phyloP scores from a whole-genome alignment of 2,329 filamentous ascomycete species.

The Ophiostoma piceae region DNA sequence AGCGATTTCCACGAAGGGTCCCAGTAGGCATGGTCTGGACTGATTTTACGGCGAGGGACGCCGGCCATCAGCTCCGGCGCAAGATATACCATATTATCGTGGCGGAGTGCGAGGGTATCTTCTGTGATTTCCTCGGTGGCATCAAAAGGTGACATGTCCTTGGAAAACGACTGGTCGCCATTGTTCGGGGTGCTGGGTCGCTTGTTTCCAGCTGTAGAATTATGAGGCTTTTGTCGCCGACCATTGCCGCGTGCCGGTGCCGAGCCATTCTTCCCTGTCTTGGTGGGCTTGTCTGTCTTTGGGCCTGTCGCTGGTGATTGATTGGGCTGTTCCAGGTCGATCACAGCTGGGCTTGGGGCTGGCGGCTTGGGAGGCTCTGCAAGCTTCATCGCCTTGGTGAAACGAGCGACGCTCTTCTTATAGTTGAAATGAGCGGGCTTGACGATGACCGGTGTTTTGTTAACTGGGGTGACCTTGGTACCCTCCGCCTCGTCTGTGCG shows the following conservation, averaged over 20 bases:
- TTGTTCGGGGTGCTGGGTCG: background rate
- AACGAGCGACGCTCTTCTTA: background rate
- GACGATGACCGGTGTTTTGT: background rate
- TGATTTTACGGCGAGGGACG: slow-evolving; percentile 50
- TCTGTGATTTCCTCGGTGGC: slow-evolving; percentile 41
- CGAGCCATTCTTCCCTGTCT: background rate
- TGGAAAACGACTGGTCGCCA: background rate
- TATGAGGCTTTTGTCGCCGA: background rate
- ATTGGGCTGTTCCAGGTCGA: background rate
- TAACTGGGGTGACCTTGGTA: background rate
- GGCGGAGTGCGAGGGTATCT: slow-evolving; percentile 41
- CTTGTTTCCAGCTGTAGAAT: background rate
- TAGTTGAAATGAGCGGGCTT: background rate
- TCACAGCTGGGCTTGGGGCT: background rate
- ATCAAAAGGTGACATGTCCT: background rate
- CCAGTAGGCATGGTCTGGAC: slow-evolving; percentile 50
- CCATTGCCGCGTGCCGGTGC: background rate
- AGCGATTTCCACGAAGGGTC: slow-evolving; percentile 49
- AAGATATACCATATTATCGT: slow-evolving; percentile 47
- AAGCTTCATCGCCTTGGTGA: background rate
- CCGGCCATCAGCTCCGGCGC: slow-evolving; percentile 49
- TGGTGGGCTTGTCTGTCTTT: background rate
- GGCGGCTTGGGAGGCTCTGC: background rate
- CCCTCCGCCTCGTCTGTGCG: background rate
- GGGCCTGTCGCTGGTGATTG: background rate